Evolutionary conservation across 345 rosid genomes (phyloP).

Genomic region (Eucalyptus leucophloia): DNA sequence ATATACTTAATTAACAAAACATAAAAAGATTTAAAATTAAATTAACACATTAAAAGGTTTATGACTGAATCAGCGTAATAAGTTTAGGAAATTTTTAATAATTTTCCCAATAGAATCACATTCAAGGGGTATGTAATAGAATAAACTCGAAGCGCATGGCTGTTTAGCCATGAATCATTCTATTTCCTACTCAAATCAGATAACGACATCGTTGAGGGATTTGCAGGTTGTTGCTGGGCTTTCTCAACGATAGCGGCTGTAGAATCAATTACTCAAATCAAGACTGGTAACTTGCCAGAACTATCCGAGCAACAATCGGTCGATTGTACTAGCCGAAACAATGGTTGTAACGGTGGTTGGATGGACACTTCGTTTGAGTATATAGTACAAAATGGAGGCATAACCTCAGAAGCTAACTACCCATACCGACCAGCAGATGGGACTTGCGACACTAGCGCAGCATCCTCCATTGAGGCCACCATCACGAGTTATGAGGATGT

Average conservation of each 20-base stretch:
- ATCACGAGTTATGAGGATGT: conserved; percentile 23
- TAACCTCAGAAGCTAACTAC: conserved; percentile 9
- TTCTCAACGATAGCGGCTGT: conserved; percentile 36
- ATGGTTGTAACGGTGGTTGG: conserved; percentile 15
- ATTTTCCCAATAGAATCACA: background rate
- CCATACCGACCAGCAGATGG: background rate
- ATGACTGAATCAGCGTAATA: fast-evolving
- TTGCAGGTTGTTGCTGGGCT: conserved; percentile 45
- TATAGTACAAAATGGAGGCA: conserved; percentile 9
- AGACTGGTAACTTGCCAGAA: conserved; percentile 19
- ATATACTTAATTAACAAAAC: too few species aligned
- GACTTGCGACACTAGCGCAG: background rate
- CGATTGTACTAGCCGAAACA: conserved; percentile 21
- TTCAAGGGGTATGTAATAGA: background rate
- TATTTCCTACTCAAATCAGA: background rate
- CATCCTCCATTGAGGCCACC: background rate
- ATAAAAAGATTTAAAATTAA: too few species aligned
- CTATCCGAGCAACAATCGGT: conserved; percentile 40
- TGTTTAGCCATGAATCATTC: background rate
- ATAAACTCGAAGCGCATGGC: background rate
- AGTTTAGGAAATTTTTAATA: fast-evolving
- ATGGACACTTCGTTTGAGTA: conserved; percentile 18
- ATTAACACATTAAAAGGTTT: too few species aligned
- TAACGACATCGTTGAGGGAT: background rate
- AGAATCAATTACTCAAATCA: conserved; percentile 9